These are phyloP conservation scores for Chrysoporthe puriensis DNA, from an alignment of 2,329 filamentous ascomycete species.

Conservation along the genomic window DNA sequence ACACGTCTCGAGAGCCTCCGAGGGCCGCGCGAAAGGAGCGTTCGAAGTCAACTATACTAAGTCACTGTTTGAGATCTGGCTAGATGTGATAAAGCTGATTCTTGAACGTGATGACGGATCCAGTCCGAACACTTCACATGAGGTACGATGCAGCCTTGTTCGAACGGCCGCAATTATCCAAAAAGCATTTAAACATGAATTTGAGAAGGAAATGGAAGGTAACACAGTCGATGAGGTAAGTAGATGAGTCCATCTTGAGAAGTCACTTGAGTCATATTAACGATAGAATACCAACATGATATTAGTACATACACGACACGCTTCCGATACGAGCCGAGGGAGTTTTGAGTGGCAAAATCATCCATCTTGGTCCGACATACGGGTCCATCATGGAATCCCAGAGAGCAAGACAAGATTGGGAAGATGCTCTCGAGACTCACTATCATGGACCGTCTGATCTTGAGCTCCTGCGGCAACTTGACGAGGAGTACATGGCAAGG, in stretches of 20 bases:
- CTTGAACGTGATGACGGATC: neutral
- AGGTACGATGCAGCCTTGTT: neutral
- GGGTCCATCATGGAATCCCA: constrained; percentile 1
- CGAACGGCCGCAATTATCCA: neutral
- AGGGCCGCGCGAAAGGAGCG: neutral
- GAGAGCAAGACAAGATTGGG: neutral
- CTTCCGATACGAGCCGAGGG: neutral
- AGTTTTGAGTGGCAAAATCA: neutral
- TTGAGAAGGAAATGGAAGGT: neutral
- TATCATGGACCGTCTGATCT: neutral
- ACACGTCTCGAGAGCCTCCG: neutral
- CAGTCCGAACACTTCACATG: neutral
- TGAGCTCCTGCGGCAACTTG: neutral
- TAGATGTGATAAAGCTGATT: neutral
- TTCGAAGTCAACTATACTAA: neutral
- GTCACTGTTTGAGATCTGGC: neutral
- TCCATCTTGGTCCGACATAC: neutral
- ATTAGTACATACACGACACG: neutral
- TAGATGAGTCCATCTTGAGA: neutral
- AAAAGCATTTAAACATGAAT: neutral
- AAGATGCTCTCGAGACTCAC: neutral
- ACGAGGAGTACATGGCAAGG: constrained; percentile 3
- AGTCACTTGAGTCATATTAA: neutral
- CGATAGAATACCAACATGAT: neutral
- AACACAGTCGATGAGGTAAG: neutral